Base-by-base conservation (phyloP, 2,329 filamentous ascomycete species). In the Leptosphaerulina australis region DNA sequence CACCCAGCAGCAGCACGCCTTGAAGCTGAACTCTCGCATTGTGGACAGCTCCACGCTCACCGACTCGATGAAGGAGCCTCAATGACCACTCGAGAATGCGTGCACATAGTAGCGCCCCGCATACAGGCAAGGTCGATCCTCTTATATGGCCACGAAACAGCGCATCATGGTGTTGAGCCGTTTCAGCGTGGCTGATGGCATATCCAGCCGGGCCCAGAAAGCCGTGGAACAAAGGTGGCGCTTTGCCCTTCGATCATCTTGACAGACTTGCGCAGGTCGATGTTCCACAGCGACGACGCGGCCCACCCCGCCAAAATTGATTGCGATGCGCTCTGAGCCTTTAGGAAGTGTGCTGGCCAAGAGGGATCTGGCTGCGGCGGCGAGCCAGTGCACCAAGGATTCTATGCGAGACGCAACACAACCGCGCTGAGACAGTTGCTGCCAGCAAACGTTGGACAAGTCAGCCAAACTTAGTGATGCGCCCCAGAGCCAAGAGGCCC, bases 151-250 rank as follows among this genome's bases (percentile, higher is more conserved):
- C 37, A 46, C 31, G 26, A 51, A 25, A 28, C 48, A 51, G 41
- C 39, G 53, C 50, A 56, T 60, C 52, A 58, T 68, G 64, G 66
- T 69, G 66, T 68, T 68, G 66, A 68, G 58, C 34, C 25, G 65
- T 68, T 69, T 68, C 65, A 66, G 59, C 55, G 56, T 59, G 60
- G 56, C 44, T 38, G 35, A 39, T 40, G 45, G 47, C 49, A 54
- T 50, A 45, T 50, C 51, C 50, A 48, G 48, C 55, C 51, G 47
- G 35, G 46, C 43, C 43, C 55, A 53, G 44, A 31, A 49, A 44
- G 49, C 50, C 35, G 45, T 37, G 28, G 50, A 53, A 41, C 39
- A 30, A 26, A 30, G 25, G 45, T 47, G 51, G 41, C 47, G 51
- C 50, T 50, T 50, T 35, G 50, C 40, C 20, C 34, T 34, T 28